Conservation (phyloP, 2,329 filamentous ascomycete species). For the Ascochyta fabae region DNA sequence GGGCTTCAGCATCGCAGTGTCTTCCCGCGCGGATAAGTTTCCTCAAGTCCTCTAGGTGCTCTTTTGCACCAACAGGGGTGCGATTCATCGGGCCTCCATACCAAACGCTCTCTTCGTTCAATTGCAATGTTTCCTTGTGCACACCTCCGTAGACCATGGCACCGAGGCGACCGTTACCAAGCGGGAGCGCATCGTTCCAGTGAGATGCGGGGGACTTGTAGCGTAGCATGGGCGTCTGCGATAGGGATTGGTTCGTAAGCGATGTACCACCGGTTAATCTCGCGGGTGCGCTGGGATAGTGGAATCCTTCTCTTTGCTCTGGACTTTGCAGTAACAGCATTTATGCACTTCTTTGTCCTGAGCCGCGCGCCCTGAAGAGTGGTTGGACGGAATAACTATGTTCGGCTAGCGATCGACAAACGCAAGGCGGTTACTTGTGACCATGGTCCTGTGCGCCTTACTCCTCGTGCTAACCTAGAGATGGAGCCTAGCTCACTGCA, state of each 20-base stretch:
- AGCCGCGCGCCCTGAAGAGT: slow-evolving; percentile 3
- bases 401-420: not conserved
- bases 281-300: not conserved
- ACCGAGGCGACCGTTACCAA: slow-evolving; percentile 58
- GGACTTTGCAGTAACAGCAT: slow-evolving; percentile 6
- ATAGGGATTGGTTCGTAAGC: slow-evolving; percentile 9
- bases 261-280: slow-evolving; percentile 12
- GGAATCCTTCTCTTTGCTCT: slow-evolving; percentile 4
- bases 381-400: slow-evolving; percentile 22
- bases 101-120: slow-evolving; percentile 57
- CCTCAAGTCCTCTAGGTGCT: slow-evolving; percentile 50
- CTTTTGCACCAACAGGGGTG: slow-evolving; percentile 42
- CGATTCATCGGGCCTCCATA: slow-evolving; percentile 49
- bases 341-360: slow-evolving; percentile 12
- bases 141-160: slow-evolving; percentile 57
- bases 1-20: slow-evolving; percentile 52
- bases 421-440: slow-evolving; percentile 11
- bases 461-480: not conserved
- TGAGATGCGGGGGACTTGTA: slow-evolving; percentile 21
- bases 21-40: slow-evolving; percentile 50
- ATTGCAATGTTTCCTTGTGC: slow-evolving; percentile 52
- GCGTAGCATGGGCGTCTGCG: slow-evolving; percentile 13
- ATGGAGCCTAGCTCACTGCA: not conserved
- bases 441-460: not conserved
- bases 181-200: slow-evolving; percentile 54